phyloP scores from a whole-genome alignment of 2,329 filamentous ascomycete genomes.

The Rosellinia necatrix region DNA sequence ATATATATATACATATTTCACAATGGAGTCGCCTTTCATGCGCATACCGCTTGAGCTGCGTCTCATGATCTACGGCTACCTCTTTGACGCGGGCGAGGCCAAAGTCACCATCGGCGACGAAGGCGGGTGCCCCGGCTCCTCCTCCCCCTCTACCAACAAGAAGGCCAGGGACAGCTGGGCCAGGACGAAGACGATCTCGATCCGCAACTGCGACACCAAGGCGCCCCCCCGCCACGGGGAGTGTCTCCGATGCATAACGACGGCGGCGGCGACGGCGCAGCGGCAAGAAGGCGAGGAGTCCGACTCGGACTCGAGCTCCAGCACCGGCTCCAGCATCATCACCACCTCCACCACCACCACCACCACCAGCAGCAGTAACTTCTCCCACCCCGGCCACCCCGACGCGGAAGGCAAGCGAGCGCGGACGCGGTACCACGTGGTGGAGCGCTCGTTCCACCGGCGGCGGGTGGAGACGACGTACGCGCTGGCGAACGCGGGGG shows the following conservation, averaged over 20 bases:
- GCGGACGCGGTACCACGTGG: slow-evolving; percentile 48
- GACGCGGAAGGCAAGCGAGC: too few species aligned
- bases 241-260: not conserved
- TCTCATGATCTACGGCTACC: slow-evolving; percentile 49
- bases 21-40: slow-evolving; percentile 37
- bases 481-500: slow-evolving; percentile 44
- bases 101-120: slow-evolving; percentile 32
- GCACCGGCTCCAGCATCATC: not conserved
- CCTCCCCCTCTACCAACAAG: too few species aligned
- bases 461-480: slow-evolving; percentile 60
- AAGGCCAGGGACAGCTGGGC: not conserved
- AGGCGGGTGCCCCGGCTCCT: too few species aligned
- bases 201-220: slow-evolving; percentile 43
- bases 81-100: slow-evolving; percentile 45
- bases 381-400: too few species aligned
- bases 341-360: too few species aligned
- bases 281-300: too few species aligned
- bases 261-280: too few species aligned
- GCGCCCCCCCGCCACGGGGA: slow-evolving; percentile 30
- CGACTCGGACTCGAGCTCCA: too few species aligned
- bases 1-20: not conserved
- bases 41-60: slow-evolving; percentile 49
- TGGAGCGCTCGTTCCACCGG: slow-evolving; percentile 47
- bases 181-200: slow-evolving; percentile 41
- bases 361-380: too few species aligned